Conservation (phyloP, 73 alveolate species). For the Tetrahymena malaccensis region DNA sequence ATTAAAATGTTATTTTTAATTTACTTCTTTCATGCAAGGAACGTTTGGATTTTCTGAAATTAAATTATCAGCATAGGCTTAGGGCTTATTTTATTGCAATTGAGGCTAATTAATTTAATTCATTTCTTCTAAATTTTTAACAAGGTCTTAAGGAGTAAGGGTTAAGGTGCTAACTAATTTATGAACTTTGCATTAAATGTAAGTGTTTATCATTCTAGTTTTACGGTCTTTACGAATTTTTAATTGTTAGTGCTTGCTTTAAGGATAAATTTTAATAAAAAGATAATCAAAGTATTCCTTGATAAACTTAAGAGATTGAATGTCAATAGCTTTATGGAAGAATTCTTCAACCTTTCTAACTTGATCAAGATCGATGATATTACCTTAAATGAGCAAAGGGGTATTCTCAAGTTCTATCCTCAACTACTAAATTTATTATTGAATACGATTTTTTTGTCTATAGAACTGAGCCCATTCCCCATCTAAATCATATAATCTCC, state of each 20-base stretch:
- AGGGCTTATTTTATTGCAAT: not conserved
- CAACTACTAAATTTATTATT: not conserved
- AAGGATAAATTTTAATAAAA: not conserved
- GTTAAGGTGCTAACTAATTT: not conserved
- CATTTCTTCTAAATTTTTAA: not conserved
- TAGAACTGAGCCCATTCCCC: not conserved
- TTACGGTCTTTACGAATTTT: not conserved
- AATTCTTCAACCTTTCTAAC: not conserved
- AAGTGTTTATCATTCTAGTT: not conserved
- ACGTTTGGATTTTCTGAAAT: not conserved
- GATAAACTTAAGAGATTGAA: not conserved
- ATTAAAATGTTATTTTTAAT: not conserved
- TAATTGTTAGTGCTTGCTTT: not conserved
- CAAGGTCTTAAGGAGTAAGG: not conserved
- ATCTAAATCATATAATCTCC: not conserved
- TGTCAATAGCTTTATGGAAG: not conserved
- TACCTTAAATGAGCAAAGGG: not conserved
- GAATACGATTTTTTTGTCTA: not conserved
- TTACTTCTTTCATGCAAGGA: not conserved
- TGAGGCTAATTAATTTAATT: not conserved
- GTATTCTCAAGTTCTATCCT: not conserved
- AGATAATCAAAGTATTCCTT: not conserved
- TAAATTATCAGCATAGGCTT: not conserved
- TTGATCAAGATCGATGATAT: not conserved
- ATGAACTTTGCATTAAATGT: not conserved